phyloP scores from a whole-genome alignment of 805 yeast genomes.

The Cyberlindnera bimundalis region DNA sequence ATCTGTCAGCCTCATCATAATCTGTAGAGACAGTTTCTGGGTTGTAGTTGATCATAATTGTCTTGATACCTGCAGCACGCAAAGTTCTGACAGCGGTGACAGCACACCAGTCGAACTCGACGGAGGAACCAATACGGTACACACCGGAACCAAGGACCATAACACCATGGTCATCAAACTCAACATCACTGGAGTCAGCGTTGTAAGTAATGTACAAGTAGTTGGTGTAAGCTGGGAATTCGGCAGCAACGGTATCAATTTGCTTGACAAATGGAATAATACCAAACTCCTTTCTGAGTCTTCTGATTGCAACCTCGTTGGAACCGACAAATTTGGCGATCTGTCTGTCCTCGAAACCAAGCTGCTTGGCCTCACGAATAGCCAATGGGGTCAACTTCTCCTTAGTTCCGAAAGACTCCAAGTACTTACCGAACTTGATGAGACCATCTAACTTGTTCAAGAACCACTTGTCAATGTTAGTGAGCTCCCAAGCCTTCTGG shows the following conservation, averaged over 20 bases:
- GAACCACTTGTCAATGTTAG: conserved; percentile 96
- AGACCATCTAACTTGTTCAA: conserved; percentile 77
- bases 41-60: conserved; percentile 95
- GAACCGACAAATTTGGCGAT: conserved; percentile 67
- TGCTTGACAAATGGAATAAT: conserved; percentile 92
- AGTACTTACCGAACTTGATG: conserved; percentile 64
- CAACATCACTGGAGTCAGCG: conserved; percentile 62
- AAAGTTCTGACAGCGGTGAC: conserved; percentile 94
- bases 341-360: conserved; percentile 95
- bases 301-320: conserved; percentile 78
- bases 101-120: conserved; percentile 99
- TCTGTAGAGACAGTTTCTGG: conserved; percentile 99
- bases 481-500: conserved; percentile 85
- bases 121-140: conserved; percentile 96
- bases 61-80: conserved; percentile 80
- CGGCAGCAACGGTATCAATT: conserved; percentile 97
- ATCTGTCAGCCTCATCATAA: conserved; percentile 96
- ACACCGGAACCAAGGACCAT: conserved; percentile 99
- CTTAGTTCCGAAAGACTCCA: conserved; percentile 52
- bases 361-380: conserved; percentile 81
- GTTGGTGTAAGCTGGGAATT: conserved; percentile 96
- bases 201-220: conserved; percentile 94
- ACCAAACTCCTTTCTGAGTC: conserved; percentile 72
- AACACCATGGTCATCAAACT: conserved; percentile 85
- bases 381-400: conserved; percentile 56